Evolutionary conservation across 495 filamentous ascomycete genomes (phyloP).

Genomic region (Rhypophila decipiens): DNA sequence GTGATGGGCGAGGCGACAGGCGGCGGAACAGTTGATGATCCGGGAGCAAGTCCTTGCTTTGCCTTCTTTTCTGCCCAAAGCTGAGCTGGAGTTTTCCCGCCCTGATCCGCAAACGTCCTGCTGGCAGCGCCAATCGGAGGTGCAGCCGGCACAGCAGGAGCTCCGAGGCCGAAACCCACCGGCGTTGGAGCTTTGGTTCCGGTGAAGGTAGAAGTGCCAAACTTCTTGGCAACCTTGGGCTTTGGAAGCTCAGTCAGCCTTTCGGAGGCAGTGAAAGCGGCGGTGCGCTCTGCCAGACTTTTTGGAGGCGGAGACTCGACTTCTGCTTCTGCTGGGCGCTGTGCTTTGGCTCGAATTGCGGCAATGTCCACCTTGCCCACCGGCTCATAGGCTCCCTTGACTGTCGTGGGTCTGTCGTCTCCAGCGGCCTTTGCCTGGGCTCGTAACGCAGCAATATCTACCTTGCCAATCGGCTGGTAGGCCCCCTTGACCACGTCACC

Average conservation of each 20-base stretch:
- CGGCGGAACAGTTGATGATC: slow-evolving; percentile 32
- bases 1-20: slow-evolving; percentile 48
- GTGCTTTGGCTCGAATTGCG: slow-evolving; percentile 76
- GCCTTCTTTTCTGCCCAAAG: slow-evolving; percentile 97
- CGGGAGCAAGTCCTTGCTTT: slow-evolving; percentile 55
- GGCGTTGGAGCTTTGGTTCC: slow-evolving; percentile 88
- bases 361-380: slow-evolving; percentile 93
- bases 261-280: slow-evolving; percentile 62
- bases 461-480: slow-evolving; percentile 96
- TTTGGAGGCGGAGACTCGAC: slow-evolving; percentile 44
- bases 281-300: slow-evolving; percentile 59
- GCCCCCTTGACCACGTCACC: slow-evolving; percentile 72
- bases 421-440: slow-evolving; percentile 63
- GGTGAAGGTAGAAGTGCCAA: slow-evolving; percentile 63
- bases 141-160: slow-evolving; percentile 40
- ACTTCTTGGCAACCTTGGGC: slow-evolving; percentile 87
- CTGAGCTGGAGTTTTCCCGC: slow-evolving; percentile 93
- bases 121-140: slow-evolving; percentile 71
- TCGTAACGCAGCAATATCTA: slow-evolving; percentile 87
- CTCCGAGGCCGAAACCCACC: slow-evolving; percentile 50
- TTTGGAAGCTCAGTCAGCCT: slow-evolving; percentile 85
- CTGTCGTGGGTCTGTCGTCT: slow-evolving; percentile 71
- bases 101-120: slow-evolving; percentile 87
- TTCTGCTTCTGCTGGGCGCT: slow-evolving; percentile 50
- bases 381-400: slow-evolving; percentile 90